These are phyloP conservation scores for Globisporangium okanoganense DNA, from an alignment of 352 stramenopile species.

Conservation along the genomic window DNA sequence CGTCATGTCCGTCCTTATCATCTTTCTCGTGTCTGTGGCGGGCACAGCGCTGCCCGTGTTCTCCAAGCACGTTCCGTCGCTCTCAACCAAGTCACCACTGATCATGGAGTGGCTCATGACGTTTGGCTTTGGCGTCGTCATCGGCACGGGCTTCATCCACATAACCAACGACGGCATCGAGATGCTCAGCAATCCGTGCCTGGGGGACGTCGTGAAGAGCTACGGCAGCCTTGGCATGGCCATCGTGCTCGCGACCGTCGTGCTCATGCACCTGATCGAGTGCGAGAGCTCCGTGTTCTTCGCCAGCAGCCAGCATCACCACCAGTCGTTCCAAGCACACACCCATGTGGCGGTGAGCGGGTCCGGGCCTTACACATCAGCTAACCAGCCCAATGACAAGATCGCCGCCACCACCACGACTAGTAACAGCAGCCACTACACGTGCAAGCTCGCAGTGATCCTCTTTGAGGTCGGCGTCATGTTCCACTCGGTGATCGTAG, in stretches of 20 bases:
- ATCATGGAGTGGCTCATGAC: conserved; percentile 51
- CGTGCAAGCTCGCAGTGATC: conserved; percentile 37
- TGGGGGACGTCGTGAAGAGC: conserved; percentile 38
- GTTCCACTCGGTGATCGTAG: conserved; percentile 72
- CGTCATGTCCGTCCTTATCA: conserved; percentile 47
- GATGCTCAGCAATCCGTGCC: conserved; percentile 52
- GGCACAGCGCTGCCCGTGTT: conserved; percentile 46
- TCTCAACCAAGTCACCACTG: conserved; percentile 27
- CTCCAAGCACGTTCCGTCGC: conserved; percentile 29
- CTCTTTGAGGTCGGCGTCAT: conserved; percentile 56
- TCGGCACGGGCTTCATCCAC: conserved; percentile 69
- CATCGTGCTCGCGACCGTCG: conserved; percentile 54
- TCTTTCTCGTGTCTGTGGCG: conserved; percentile 42
- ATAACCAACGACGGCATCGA: conserved; percentile 62
- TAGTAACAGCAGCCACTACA: conserved; percentile 17
- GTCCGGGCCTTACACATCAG: too few species aligned
- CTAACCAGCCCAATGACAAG: conserved; percentile 18
- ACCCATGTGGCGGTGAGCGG: conserved; percentile 17
- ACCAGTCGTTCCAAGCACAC: conserved; percentile 27
- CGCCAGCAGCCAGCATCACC: conserved; percentile 18
- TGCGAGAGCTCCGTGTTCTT: conserved; percentile 61
- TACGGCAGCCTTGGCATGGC: conserved; percentile 54
- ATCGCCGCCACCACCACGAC: conserved; percentile 7
- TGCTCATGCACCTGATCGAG: conserved; percentile 69
- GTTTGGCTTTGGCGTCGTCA: conserved; percentile 64